A percentile compares a stretch with the other conserved stretches of the same genome.
These are phyloP conservation scores for Colletotrichum acutatum DNA, from an alignment of 2,329 filamentous ascomycete genomes.

Conservation along the genomic window DNA sequence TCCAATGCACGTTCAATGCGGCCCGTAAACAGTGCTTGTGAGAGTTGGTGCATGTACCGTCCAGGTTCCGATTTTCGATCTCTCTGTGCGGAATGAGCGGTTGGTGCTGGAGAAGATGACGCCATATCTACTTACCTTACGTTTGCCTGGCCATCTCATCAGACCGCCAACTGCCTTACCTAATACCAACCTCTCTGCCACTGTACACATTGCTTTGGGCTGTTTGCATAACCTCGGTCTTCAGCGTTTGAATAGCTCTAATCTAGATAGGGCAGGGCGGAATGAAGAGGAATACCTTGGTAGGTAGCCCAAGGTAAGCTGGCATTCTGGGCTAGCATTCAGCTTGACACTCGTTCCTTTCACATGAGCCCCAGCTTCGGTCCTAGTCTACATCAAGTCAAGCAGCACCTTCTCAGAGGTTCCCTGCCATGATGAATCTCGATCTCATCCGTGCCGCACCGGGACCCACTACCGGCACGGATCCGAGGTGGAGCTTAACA, in stretches of 20 bases:
- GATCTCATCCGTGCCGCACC: background rate
- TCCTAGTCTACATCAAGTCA: background rate
- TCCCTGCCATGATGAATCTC: background rate
- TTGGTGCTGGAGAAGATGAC: slow-evolving; percentile 4
- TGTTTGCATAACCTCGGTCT: slow-evolving; percentile 24
- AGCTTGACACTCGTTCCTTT: background rate
- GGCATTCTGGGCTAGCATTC: background rate
- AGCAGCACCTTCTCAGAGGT: background rate
- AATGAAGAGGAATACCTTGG: background rate
- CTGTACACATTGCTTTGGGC: background rate
- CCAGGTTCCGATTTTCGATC: background rate
- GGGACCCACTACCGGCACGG: background rate
- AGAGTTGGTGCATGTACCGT: background rate
- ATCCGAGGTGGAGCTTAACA: background rate
- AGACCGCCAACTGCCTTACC: background rate
- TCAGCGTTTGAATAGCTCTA: background rate
- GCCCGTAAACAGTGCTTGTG: background rate
- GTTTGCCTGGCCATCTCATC: background rate
- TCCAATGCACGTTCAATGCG: background rate
- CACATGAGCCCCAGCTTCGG: too few relatives aligned
- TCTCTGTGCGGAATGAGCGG: background rate
- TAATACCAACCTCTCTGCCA: background rate
- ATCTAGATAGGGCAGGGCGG: background rate
- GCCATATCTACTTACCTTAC: slow-evolving; percentile 16
- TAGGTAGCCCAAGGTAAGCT: too few relatives aligned